Evolutionary conservation across 2,329 filamentous ascomycete species (phyloP), one percentile per base, ranked within the genome.

Genomic region (Pyrenophora teres): DNA sequence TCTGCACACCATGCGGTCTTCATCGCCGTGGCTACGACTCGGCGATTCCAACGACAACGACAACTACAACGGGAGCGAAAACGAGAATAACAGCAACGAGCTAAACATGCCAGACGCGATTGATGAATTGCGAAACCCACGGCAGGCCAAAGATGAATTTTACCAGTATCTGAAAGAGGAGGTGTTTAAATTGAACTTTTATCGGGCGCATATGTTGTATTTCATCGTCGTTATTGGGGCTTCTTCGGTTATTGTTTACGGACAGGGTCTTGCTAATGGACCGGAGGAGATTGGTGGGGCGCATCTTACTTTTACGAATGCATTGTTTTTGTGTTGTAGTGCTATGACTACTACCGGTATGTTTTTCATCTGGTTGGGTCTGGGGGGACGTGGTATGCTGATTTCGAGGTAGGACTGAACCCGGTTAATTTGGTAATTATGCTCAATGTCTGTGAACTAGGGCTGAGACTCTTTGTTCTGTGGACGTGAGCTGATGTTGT

Each of bases 341-440:
- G 66, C 67, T 10, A 70, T 70, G 64, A 69, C 67, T 7, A 70
- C 66, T 2, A 70, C 65, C 8, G 66, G 63, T 60, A 55, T 8
- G 47, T 31, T 4, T 4, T 2, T 12, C 23, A 13, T 8, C 4
- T 2, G 19, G 9, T 23, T 36, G 4, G 6, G 3, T 9, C 15
- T 23, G 4, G 4, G 19, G 5, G 5, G 19, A 38, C 12, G 5
- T 8, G 10, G 15, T 13, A 18, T 13, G 15, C n/a, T 35, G 12
- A 52, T 39, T 4, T 13, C 9, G 38, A 32, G 18, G 12, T 18
- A 70, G 66, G 67, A 1, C 57, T 70, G 2, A 69, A 68, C 38
- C 37, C 63, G 0, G 66, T 70, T 6, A 50, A 70, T 15, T 8
- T 25, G 23, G 23, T 25, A 6, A 25, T 3, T 25, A 25, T 25